These are phyloP conservation scores for Acorus gramineus DNA, from an alignment of 106 monocot species.

Conservation along the genomic window DNA sequence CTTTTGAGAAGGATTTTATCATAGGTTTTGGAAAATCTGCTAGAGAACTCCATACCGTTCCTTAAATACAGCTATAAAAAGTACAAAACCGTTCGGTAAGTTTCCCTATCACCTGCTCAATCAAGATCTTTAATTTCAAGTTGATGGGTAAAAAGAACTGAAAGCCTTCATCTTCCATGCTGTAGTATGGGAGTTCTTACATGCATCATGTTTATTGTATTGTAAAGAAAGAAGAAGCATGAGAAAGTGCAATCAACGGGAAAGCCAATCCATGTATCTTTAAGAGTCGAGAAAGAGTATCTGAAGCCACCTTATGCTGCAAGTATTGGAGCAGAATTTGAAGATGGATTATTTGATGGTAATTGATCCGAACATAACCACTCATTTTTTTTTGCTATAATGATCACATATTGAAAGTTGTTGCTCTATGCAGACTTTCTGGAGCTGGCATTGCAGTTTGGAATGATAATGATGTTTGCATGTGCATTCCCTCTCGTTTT, in stretches of 20 bases:
- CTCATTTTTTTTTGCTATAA: too few relatives aligned
- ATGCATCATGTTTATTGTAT: slow-evolving; percentile 2
- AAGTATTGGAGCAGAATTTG: slow-evolving; percentile 68
- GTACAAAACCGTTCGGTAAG: slow-evolving; percentile 74
- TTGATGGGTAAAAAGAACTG: too few relatives aligned
- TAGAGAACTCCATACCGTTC: slow-evolving; percentile 83
- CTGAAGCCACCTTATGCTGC: slow-evolving; percentile 80
- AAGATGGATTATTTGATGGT: slow-evolving; percentile 96
- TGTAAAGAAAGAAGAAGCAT: slow-evolving; percentile 58
- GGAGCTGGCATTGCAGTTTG: slow-evolving; percentile 89
- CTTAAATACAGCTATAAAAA: slow-evolving; percentile 90
- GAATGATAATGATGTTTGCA: slow-evolving; percentile 95
- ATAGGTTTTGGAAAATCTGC: slow-evolving; percentile 78
- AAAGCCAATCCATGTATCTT: slow-evolving; percentile 34
- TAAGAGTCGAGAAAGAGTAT: slow-evolving; percentile 89
- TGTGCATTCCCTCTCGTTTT: slow-evolving; percentile 88
- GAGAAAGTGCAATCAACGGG: slow-evolving; percentile 38
- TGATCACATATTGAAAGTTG: too few relatives aligned
- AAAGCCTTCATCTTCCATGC: too few relatives aligned
- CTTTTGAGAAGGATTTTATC: not conserved
- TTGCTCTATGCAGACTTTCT: slow-evolving; percentile 49
- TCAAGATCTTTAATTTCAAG: not conserved
- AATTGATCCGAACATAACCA: not conserved
- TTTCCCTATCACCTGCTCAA: not conserved
- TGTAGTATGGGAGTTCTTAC: too few relatives aligned